Percentiles rank a stretch among this genome's conserved stretches.
These are phyloP conservation scores for Suillus discolor DNA, from an alignment of 768 basidiomycete genomes.

Conservation along the genomic window DNA sequence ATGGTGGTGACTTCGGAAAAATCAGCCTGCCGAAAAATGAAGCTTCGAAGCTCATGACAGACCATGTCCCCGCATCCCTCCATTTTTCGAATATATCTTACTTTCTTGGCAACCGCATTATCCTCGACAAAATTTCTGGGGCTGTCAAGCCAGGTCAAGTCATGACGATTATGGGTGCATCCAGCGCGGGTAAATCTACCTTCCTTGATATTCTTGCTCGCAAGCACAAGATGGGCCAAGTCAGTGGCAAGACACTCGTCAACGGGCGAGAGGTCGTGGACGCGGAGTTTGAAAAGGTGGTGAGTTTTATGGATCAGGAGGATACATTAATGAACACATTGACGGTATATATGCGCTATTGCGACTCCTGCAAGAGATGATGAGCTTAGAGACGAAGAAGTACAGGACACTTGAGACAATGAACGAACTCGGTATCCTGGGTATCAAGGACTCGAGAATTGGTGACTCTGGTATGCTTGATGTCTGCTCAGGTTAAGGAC, in stretches of 20 bases:
- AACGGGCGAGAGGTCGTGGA: constrained; percentile 82
- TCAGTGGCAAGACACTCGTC: constrained; percentile 74
- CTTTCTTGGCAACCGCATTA: constrained; percentile 56
- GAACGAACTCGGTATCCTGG: constrained; percentile 92
- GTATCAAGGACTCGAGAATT: constrained; percentile 87
- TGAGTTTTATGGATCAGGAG: constrained; percentile 98
- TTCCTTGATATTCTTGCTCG: constrained; percentile 96
- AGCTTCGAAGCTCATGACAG: constrained; percentile 83
- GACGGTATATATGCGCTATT: constrained; percentile 94
- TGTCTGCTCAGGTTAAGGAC: neutral
- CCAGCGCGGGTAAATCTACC: constrained; percentile 95
- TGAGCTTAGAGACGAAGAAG: constrained; percentile 95
- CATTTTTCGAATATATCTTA: constrained; percentile 89
- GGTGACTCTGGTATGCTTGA: constrained; percentile 69
- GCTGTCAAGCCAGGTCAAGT: constrained; percentile 86
- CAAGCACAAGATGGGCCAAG: constrained; percentile 80
- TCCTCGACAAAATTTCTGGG: constrained; percentile 84
- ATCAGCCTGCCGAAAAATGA: constrained; percentile 83
- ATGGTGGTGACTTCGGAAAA: constrained; percentile 64
- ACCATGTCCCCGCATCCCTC: constrained; percentile 93
- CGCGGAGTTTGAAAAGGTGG: constrained; percentile 78
- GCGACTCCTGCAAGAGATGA: constrained; percentile 88
- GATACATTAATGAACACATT: constrained; percentile 96
- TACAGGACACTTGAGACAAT: constrained; percentile 93
- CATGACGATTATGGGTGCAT: constrained; percentile 96